Base-by-base conservation (phyloP, 2,329 filamentous ascomycete species). In the Sporothrix dimorphospora region DNA sequence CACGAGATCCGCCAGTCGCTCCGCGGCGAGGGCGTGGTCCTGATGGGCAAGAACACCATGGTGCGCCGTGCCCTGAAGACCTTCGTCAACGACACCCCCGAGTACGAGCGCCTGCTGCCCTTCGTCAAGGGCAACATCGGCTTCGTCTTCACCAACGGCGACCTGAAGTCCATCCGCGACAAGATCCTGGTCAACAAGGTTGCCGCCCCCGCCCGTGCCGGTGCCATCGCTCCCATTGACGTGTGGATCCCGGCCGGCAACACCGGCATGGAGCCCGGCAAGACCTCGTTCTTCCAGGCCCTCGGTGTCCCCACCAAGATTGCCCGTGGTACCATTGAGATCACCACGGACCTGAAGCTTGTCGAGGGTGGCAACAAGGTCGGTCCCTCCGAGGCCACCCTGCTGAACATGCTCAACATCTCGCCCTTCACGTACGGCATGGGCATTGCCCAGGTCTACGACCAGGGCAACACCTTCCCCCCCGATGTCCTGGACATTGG, bases 21-120 rank as follows among this genome's bases (percentile, higher is more conserved):
- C 84, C 94, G 96, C 84, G 92, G 91, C 76, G 87, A 97, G 85
- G 94, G 90, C 86, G 92, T 98, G 79, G 94, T 99, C 80, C 89
- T 99, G 87, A 98, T 98, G 96, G 96, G 95, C 84, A 98, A 98
- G 92, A 99, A 99, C 91, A 99, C 96, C 86, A 99, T 99, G 96
- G 95, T 96, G 85, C 96, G 96, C 84, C 94, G 96, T 88, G 97
- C 96, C 80, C 89, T 99, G 83, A 97, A 95, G 89, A 95, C 93
- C 82, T 97, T 99, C 88, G 82, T 98, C 80, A 70, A 79, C 84
- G 96, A 99, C 82, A 88, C 90, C 83, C 95, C 96, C 81, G 96
- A 99, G 88, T 99, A 97, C 88, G 96, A 98, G 89, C 94, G 94
- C 84, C 92, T 99, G 78, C 91, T 99, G 79, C 94, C 97, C 79